Evolutionary conservation across 495 filamentous ascomycete genomes (phyloP), one percentile per base, ranked within the genome.

Genomic region (Glonium stellatum): DNA sequence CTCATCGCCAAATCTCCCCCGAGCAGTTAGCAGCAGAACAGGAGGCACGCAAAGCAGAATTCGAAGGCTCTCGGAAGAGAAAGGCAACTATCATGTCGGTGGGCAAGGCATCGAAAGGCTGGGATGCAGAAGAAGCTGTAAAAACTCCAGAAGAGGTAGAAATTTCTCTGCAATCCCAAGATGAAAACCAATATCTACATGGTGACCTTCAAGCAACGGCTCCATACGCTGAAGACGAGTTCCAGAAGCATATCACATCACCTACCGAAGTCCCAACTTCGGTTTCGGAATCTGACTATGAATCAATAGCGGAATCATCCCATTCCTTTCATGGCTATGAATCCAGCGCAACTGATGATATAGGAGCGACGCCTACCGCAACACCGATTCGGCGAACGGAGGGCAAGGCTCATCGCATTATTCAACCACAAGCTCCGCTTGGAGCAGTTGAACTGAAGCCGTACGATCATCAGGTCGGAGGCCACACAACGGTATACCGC

Each of bases 391-490:
- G 41, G 31, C 62, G 39, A 47, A 58, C 49, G 10, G 37, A 55
- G 31, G 22, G 35, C 6, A 68, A 62, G 31, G 31, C 53, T 5
- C 41, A 36, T 23, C 15, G 39, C 55, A 18, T 22, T 9, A 19
- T 25, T 10, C 62, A 56, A 35, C 68, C 63, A 25, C 70, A 71
- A 19, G 84, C 79, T 58, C 91, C 92, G 15, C 73, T 95, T 22
- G 89, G 92, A 18, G 92, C 92, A 12, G 95, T 98, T 63, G 92
- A 97, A 71, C 77, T 98, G 62, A 96, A 97, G 62, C 93, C 93
- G 5, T 98, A 96, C 71, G 88, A 89, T 47, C 93, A 98, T 72
- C 93, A 98, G 70, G 93, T 98, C 56, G 93, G 93, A 19, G 93
- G 93, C 0, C 93, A 98, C 73, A 95, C 89, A 1, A 97, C 91